Conservation (phyloP, 768 basidiomycete species). For the Holtermannia corniformis region DNA sequence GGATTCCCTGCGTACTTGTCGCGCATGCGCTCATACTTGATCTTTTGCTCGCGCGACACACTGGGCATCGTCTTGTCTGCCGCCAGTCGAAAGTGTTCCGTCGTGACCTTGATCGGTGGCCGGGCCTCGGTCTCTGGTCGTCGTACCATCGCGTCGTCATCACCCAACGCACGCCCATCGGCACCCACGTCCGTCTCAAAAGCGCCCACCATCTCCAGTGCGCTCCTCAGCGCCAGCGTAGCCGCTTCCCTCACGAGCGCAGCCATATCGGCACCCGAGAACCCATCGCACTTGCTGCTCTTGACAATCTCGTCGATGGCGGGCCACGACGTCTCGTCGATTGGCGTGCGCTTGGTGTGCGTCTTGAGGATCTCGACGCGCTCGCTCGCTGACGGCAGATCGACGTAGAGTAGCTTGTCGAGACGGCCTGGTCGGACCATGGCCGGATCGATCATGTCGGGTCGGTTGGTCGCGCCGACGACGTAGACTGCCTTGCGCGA, state of each 20-base stretch:
- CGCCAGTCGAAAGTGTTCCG: constrained; percentile 64
- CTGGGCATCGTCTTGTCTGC: constrained; percentile 76
- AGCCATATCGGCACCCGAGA: constrained; percentile 85
- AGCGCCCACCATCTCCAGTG: constrained; percentile 51
- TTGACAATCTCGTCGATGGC: constrained; percentile 49
- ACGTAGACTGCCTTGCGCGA: constrained; percentile 80
- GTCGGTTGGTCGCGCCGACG: constrained; percentile 87
- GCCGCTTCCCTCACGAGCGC: constrained; percentile 82
- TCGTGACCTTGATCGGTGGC: constrained; percentile 47
- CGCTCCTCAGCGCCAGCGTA: constrained; percentile 63
- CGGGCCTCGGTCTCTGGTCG: constrained; percentile 19
- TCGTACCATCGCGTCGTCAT: constrained; percentile 10
- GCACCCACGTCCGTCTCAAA: constrained; percentile 53
- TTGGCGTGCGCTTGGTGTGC: constrained; percentile 58
- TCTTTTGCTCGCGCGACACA: constrained; percentile 67
- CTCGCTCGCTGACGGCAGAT: constrained; percentile 64
- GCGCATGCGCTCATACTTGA: constrained; percentile 69
- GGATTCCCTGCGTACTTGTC: constrained; percentile 71
- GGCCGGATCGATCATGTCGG: constrained; percentile 95
- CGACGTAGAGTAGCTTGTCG: constrained; percentile 89
- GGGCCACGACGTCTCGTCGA: constrained; percentile 44
- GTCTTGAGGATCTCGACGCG: constrained; percentile 77
- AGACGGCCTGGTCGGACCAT: constrained; percentile 92
- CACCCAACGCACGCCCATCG: constrained; percentile 8
- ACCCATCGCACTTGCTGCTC: constrained; percentile 62